Base-by-base conservation (phyloP, 306 rosid genomes). In the Sphenostylis stenocarpa region DNA sequence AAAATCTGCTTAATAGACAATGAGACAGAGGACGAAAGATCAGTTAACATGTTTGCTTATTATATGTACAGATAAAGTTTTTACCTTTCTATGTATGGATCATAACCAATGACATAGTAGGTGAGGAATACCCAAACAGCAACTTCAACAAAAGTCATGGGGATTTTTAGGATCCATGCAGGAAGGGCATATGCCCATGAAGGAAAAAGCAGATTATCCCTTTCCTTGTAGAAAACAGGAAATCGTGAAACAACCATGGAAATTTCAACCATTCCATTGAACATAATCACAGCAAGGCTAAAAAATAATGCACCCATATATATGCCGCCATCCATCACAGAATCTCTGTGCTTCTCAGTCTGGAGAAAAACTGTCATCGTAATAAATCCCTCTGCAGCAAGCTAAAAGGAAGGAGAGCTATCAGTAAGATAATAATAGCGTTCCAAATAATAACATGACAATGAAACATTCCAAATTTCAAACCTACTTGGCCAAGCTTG, bases 171-270 rank as follows among this genome's bases (percentile, higher is more conserved):
- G 81, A 88, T 75, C 87, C 88, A 84, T 17, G 83, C 29, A 20
- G 92, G 90, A 82, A 88, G 84, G 69, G 87, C 88, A 74, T 73
- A 86, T 53, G 85, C 81, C 92, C 92, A 88, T 28, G 92, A 67
- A 70, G 90, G 88, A 73, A 82, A 86, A 82, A 88, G 86, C 16
- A 61, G 90, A 14, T 77, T 72, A 41, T 79, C 86, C 71, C 92
- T 80, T 72, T 88, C 85, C 86, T 84, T 88, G 77, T 82, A 88
- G 68, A 88, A 88, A 1, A 88, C 92, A n/a, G 90, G 88, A 72
- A 88, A 90, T 53, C 81, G 84, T 33, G 82, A 56, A 61, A 82
- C 77, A 0, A 80, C 74, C 87, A 88, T 77, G 29, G 92, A 79
- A 52, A 86, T 56, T 77, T 88, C 92, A 47, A 87, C 68, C 77